These are phyloP conservation scores for Neoscytalidium dimidiatum DNA, from an alignment of 2,329 filamentous ascomycete species.

Conservation along the genomic window DNA sequence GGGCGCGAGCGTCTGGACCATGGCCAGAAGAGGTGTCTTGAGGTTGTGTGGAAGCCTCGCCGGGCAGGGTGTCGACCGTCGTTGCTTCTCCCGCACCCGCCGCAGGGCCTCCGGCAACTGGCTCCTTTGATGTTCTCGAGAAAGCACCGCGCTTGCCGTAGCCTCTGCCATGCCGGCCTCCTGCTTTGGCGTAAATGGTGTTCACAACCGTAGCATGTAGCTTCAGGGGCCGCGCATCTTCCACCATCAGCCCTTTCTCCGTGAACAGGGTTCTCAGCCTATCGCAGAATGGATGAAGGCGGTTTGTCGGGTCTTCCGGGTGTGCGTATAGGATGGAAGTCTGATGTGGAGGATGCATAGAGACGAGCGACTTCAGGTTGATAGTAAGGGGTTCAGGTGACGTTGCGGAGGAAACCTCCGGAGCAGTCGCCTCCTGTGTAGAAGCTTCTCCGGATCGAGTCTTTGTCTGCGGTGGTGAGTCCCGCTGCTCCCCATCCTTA, in stretches of 20 bases:
- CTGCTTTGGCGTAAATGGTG: conserved; percentile 70
- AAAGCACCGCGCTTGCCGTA: conserved; percentile 22
- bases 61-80: not conserved
- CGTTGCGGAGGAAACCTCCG: not conserved
- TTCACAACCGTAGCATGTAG: conserved; percentile 87
- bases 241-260: conserved; percentile 57
- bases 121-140: not conserved
- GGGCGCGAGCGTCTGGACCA: not conserved
- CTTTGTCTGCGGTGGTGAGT: not conserved
- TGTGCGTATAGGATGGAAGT: conserved; percentile 67
- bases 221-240: conserved; percentile 65
- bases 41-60: not conserved
- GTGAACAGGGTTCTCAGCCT: conserved; percentile 57
- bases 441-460: not conserved
- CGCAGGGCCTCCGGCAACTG: not conserved
- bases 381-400: conserved; percentile 38
- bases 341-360: conserved; percentile 61
- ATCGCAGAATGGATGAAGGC: conserved; percentile 60
- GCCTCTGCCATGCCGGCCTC: conserved; percentile 31
- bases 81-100: not conserved
- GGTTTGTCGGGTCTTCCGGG: conserved; percentile 56
- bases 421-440: conserved; percentile 19
- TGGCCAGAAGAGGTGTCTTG: not conserved
- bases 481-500: no score
- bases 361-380: conserved; percentile 51